phyloP scores from a whole-genome alignment of 1,139 yeast species.

The Taiozyma sp. region DNA sequence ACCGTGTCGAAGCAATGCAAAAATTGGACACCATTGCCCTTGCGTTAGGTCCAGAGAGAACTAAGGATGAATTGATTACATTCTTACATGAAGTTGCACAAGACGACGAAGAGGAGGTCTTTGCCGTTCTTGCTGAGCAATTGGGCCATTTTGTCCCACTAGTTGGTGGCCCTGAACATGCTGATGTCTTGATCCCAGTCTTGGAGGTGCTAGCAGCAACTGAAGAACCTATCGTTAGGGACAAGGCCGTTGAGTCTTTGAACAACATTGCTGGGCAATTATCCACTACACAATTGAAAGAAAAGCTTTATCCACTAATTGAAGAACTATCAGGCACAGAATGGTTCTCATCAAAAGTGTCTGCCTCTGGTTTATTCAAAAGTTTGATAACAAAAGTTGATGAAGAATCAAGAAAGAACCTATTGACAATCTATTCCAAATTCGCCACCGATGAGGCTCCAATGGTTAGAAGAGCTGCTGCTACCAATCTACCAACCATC shows the following conservation, averaged over 20 bases:
- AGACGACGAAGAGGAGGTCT: slow-evolving; percentile 98
- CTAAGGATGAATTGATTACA: slow-evolving; percentile 84
- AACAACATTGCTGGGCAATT: slow-evolving; percentile 66
- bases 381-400: slow-evolving; percentile 63
- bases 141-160: slow-evolving; percentile 82
- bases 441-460: slow-evolving; percentile 91
- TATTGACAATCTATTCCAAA: slow-evolving; percentile 64
- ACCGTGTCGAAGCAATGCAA: slow-evolving; percentile 93
- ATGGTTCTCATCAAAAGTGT: slow-evolving; percentile 94
- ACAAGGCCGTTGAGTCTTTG: slow-evolving; percentile 86
- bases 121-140: slow-evolving; percentile 89
- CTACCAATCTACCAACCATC: slow-evolving; percentile 71
- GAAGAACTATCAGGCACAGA: slow-evolving; percentile 79
- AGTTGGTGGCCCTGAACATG: slow-evolving; percentile 82
- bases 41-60: slow-evolving; percentile 93
- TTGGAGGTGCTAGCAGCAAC: slow-evolving; percentile 85
- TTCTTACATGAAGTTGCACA: slow-evolving; percentile 89
- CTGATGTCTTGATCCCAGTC: slow-evolving; percentile 77
- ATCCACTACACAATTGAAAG: slow-evolving; percentile 60
- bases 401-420: slow-evolving; percentile 46
- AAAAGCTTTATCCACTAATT: slow-evolving; percentile 70
- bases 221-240: slow-evolving; percentile 98
- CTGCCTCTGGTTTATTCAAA: slow-evolving; percentile 86
- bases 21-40: slow-evolving; percentile 91
- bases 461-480: slow-evolving; percentile 96